Base-by-base conservation (phyloP, 2,329 filamentous ascomycete genomes). In the Aspergillus fumigatus region DNA sequence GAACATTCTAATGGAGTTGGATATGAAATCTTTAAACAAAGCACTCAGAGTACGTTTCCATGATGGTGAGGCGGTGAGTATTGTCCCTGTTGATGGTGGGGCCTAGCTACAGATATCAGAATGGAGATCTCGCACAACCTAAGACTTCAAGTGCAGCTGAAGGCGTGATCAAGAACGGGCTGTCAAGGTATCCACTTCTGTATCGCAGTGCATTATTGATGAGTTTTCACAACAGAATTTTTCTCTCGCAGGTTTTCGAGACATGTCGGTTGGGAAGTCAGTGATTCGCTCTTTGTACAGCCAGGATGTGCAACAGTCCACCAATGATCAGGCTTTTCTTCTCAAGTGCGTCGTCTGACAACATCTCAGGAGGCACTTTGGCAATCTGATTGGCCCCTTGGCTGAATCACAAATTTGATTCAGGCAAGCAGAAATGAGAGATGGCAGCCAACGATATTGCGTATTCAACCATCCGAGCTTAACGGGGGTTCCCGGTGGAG, bases 401-500 rank as follows among this genome's bases (percentile, higher is more conserved):
- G 21, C 21, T 7, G 26, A 17, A 47, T 29, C 8, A 25, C 43
- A 23, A 3, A 47, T 4, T 10, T 23, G 21, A 35, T 40, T 8
- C 14, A 40, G 40, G 7, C 5, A 11, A 35, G n/a, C 41, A 43
- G 29, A 21, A 19, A 43, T n/a, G 9, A 47, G 48, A 48, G 32
- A 35, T 43, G 40, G 25, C 43, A 25, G 21, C 43, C 43, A 47
- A 47, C 43, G 43, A 23, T 23, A 25, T 23, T 1, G 19, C 43
- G 21, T 47, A 47, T 47, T 47, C 19, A 11, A 23, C 43, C 23
- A 25, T 47, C 43, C 14, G 19, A 23, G 43, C 21, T 7, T 23
- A 52, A 53, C 57, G 53, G 59, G 52, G 50, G 50, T 43, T 43
- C 48, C 47, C 48, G 48, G 61, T 63, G 65, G 67, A 65, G 63